These are phyloP conservation scores for Ambrosiella beaveri DNA, from an alignment of 2,329 filamentous ascomycete genomes.

Conservation along the genomic window DNA sequence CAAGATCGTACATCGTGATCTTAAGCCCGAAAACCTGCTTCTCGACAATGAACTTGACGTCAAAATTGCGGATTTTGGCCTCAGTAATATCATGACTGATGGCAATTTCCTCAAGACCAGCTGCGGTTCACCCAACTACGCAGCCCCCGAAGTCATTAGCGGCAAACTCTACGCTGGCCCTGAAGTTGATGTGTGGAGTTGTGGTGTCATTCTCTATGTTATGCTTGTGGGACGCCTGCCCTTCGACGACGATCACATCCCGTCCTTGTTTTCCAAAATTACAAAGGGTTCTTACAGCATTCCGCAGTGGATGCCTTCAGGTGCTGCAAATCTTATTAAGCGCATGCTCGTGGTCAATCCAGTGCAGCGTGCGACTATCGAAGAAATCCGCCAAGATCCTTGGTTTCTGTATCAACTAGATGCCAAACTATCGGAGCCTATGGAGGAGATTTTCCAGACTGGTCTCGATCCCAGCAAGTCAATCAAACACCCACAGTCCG, in stretches of 20 bases:
- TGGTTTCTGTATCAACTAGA: slow-evolving; percentile 88
- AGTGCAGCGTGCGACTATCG: slow-evolving; percentile 81
- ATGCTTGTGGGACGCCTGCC: slow-evolving; percentile 68
- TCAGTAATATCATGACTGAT: slow-evolving; percentile 99
- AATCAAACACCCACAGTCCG: slow-evolving; percentile 54
- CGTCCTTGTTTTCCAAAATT: slow-evolving; percentile 94
- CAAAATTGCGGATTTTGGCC: slow-evolving; percentile 96
- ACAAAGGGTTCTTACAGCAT: slow-evolving; percentile 85
- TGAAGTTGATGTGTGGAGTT: slow-evolving; percentile 97
- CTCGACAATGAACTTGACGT: slow-evolving; percentile 93
- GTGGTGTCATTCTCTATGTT: slow-evolving; percentile 79
- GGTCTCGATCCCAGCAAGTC: slow-evolving; percentile 87
- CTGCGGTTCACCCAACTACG: slow-evolving; percentile 95
- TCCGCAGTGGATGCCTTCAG: slow-evolving; percentile 75
- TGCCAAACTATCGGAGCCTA: slow-evolving; percentile 67
- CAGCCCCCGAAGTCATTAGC: slow-evolving; percentile 91
- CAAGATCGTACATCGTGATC: slow-evolving; percentile 94
- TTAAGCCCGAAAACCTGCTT: slow-evolving; percentile 93
- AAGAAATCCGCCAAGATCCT: slow-evolving; percentile 79
- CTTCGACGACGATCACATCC: slow-evolving; percentile 97
- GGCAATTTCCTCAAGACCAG: slow-evolving; percentile 98
- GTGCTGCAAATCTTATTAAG: slow-evolving; percentile 67
- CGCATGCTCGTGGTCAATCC: slow-evolving; percentile 93
- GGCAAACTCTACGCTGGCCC: slow-evolving; percentile 95
- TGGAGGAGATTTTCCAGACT: slow-evolving; percentile 83